A percentile compares a stretch with the other conserved stretches of the same genome.
These are phyloP conservation scores for Phytophthora brassicae DNA, from an alignment of 352 stramenopile genomes.

Conservation along the genomic window DNA sequence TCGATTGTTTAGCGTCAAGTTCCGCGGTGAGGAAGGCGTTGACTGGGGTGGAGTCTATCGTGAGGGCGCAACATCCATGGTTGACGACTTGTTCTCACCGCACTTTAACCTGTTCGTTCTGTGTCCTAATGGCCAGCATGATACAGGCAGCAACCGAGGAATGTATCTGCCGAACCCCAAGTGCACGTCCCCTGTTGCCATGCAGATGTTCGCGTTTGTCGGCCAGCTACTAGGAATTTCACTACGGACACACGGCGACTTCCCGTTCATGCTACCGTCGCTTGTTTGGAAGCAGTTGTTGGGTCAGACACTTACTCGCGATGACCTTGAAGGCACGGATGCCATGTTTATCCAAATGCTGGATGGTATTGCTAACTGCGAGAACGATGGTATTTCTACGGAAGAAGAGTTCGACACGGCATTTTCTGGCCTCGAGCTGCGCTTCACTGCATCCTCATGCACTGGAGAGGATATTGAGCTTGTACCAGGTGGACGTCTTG, in stretches of 20 bases:
- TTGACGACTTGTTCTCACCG: slow-evolving; percentile 86
- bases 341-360: slow-evolving; percentile 90
- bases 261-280: slow-evolving; percentile 91
- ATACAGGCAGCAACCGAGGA: slow-evolving; percentile 81
- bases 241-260: slow-evolving; percentile 91
- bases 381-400: slow-evolving; percentile 77
- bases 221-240: slow-evolving; percentile 94
- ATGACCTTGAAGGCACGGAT: slow-evolving; percentile 90
- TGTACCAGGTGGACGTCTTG: slow-evolving; percentile 60
- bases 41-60: slow-evolving; percentile 90
- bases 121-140: slow-evolving; percentile 86
- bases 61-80: slow-evolving; percentile 87
- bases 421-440: slow-evolving; percentile 76
- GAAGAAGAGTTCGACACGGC: slow-evolving; percentile 78
- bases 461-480: slow-evolving; percentile 86
- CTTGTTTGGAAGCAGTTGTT: slow-evolving; percentile 94
- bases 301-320: slow-evolving; percentile 65
- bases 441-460: slow-evolving; percentile 83
- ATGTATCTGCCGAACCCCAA: slow-evolving; percentile 91
- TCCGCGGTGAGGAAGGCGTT: slow-evolving; percentile 86
- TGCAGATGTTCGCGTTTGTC: slow-evolving; percentile 94
- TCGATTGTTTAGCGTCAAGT: slow-evolving; percentile 88
- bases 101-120: slow-evolving; percentile 87
- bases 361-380: slow-evolving; percentile 82
- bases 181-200: slow-evolving; percentile 84